Conservation (phyloP, 805 yeast species). For the Osmozyma mogii region DNA sequence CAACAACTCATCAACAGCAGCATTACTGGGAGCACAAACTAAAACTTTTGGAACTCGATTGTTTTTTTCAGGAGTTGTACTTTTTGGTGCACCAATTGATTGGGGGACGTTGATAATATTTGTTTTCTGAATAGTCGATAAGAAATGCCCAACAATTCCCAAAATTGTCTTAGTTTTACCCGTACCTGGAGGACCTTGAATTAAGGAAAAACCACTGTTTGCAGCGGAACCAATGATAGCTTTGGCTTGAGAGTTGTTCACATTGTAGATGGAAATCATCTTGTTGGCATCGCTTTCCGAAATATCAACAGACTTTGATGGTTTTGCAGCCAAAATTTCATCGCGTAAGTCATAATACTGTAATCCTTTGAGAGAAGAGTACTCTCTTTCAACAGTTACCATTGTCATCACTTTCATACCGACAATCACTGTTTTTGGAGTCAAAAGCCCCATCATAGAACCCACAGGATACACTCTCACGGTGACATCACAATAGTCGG, state of each 20-base stretch:
- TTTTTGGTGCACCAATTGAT: constrained; percentile 13
- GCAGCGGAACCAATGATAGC: constrained; percentile 73
- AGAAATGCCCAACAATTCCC: constrained; percentile 77
- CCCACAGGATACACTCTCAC: constrained; percentile 55
- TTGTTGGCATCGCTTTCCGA: constrained; percentile 30
- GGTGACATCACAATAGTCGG: constrained; percentile 68
- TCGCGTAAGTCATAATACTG: constrained; percentile 72
- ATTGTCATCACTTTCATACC: constrained; percentile 76
- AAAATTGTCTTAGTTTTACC: constrained; percentile 97
- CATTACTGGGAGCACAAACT: constrained; percentile 97
- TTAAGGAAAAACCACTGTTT: constrained; percentile 72
- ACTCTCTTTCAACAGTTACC: constrained; percentile 92
- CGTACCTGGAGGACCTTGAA: constrained; percentile 99
- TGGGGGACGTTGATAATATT: constrained; percentile 14
- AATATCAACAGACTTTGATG: constrained; percentile 36
- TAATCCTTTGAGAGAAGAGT: constrained; percentile 71
- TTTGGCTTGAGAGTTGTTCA: constrained; percentile 83
- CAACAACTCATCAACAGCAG: constrained; percentile 95
- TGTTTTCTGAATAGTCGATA: constrained; percentile 29
- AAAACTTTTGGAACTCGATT: constrained; percentile 50
- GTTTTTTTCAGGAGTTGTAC: constrained; percentile 24
- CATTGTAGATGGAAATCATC: constrained; percentile 44
- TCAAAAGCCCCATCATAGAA: constrained; percentile 44
- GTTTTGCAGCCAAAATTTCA: constrained; percentile 58
- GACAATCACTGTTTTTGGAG: constrained; percentile 56